Percentiles rank a stretch among this genome's conserved stretches.
Evolutionary conservation across 169 alveolate species (phyloP).

Genomic region (Eimeria maxima): DNA sequence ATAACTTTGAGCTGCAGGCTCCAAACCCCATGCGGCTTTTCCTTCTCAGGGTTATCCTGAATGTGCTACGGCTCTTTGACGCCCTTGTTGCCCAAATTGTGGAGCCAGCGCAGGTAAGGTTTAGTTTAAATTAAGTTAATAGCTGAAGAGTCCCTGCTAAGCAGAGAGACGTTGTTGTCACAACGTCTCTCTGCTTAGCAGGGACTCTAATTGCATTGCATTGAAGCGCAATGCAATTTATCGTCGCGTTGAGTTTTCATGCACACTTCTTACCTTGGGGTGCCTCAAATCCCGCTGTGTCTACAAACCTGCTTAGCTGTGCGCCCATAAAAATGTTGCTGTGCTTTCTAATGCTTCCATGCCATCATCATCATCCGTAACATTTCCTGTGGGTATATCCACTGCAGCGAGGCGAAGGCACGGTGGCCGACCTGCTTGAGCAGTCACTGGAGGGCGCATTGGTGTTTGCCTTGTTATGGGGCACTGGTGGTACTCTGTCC

Average conservation of each 20-base stretch:
- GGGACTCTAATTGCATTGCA: no score
- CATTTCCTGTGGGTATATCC: neutral
- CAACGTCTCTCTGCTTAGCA: no score
- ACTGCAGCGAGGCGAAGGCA: slow-evolving; percentile 50
- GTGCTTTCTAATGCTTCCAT: neutral
- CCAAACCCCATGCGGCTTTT: neutral
- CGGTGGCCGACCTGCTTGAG: slow-evolving; percentile 32
- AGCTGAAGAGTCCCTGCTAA: neutral
- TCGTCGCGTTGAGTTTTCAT: neutral
- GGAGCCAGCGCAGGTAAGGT: slow-evolving; percentile 28
- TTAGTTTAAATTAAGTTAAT: neutral
- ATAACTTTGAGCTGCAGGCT: neutral
- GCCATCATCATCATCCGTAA: neutral
- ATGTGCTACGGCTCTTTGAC: slow-evolving; percentile 63
- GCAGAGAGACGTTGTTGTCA: no score
- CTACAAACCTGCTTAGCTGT: neutral
- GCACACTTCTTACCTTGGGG: neutral
- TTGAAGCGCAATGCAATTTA: neutral
- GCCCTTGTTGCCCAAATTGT: slow-evolving; percentile 36
- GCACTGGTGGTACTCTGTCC: slow-evolving; percentile 66
- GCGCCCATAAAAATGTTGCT: no score
- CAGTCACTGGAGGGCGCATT: slow-evolving; percentile 57
- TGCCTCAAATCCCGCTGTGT: neutral
- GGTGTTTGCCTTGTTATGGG: slow-evolving; percentile 70
- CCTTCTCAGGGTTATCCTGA: slow-evolving; percentile 54